Percentiles rank a stretch among this genome's conserved stretches.
phyloP scores from a whole-genome alignment of 352 stramenopile species.

The Peronospora belbahrii region DNA sequence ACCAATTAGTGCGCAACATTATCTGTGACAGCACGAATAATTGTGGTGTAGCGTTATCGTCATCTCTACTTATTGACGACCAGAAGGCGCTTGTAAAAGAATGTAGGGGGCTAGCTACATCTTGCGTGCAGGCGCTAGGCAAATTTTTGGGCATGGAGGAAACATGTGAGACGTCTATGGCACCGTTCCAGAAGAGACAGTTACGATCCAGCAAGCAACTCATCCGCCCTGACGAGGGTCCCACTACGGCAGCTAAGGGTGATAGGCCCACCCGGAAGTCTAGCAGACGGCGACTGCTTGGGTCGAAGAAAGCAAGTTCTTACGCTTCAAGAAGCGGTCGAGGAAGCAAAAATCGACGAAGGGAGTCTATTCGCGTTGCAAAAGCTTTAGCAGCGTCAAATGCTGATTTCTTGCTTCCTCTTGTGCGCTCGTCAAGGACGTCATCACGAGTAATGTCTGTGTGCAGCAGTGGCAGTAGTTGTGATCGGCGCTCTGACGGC shows the following conservation, averaged over 20 bases:
- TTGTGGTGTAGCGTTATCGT: neutral
- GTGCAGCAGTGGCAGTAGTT: slow-evolving; percentile 11
- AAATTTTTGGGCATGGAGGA: slow-evolving; percentile 48
- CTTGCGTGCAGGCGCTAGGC: slow-evolving; percentile 49
- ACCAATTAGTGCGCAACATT: slow-evolving; percentile 34
- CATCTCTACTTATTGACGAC: slow-evolving; percentile 14
- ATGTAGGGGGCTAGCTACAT: slow-evolving; percentile 51
- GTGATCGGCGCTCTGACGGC: slow-evolving; percentile 4
- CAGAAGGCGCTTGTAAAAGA: slow-evolving; percentile 49
- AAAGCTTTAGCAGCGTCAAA: slow-evolving; percentile 22
- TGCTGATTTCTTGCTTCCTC: slow-evolving; percentile 6
- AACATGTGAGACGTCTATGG: neutral
- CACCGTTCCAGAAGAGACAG: slow-evolving; percentile 8
- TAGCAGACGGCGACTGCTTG: slow-evolving; percentile 6
- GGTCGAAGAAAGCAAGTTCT: slow-evolving; percentile 10
- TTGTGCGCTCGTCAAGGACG: slow-evolving; percentile 7
- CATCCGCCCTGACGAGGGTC: slow-evolving; percentile 10
- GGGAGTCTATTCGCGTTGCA: slow-evolving; percentile 24
- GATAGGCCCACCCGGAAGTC: slow-evolving; percentile 7
- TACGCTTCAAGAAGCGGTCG: slow-evolving; percentile 9
- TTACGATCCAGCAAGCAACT: slow-evolving; percentile 7
- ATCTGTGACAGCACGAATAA: slow-evolving; percentile 6
- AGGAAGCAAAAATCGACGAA: slow-evolving; percentile 14
- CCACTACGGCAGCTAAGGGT: slow-evolving; percentile 2
- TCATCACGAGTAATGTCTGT: slow-evolving; percentile 17